Evolutionary conservation across 2,329 filamentous ascomycete genomes (phyloP).

Genomic region (Corniculantispora saksenae): DNA sequence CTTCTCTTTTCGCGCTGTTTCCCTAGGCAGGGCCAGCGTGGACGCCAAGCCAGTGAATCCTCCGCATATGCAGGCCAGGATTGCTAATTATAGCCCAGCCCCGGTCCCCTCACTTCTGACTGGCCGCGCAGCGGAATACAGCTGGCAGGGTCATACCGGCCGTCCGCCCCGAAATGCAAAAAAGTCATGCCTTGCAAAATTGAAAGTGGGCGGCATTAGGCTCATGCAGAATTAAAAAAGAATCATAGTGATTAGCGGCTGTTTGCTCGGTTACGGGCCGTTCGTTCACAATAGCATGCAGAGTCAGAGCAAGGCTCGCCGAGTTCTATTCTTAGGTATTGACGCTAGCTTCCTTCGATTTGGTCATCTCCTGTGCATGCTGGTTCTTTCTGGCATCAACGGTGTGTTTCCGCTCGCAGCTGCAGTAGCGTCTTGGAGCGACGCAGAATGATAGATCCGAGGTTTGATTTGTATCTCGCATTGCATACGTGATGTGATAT

Average conservation of each 20-base stretch:
- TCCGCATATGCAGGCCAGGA: background rate
- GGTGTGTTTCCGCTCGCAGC: too few species aligned
- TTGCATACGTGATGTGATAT: background rate
- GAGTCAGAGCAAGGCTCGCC: too few species aligned
- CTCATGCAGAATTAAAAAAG: too few species aligned
- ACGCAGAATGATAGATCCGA: background rate
- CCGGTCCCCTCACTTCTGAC: background rate
- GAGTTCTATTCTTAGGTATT: too few species aligned
- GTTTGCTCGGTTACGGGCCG: too few species aligned
- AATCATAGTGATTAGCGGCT: too few species aligned
- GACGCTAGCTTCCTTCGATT: too few species aligned
- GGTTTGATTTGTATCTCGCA: background rate
- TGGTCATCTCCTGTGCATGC: too few species aligned
- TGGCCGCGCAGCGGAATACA: background rate
- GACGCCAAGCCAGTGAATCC: background rate
- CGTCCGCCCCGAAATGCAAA: background rate
- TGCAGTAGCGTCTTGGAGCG: background rate
- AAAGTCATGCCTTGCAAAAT: too few species aligned
- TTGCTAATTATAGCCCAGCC: slow-evolving; percentile 9
- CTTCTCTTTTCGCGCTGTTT: background rate
- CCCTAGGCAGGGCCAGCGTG: background rate
- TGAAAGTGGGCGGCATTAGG: too few species aligned
- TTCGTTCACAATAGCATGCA: too few species aligned
- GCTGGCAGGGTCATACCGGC: background rate
- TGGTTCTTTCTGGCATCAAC: too few species aligned